Percentiles rank a stretch among this genome's conserved stretches.
phyloP scores from a whole-genome alignment of 768 basidiomycete genomes.

The Boletellus sp. region DNA sequence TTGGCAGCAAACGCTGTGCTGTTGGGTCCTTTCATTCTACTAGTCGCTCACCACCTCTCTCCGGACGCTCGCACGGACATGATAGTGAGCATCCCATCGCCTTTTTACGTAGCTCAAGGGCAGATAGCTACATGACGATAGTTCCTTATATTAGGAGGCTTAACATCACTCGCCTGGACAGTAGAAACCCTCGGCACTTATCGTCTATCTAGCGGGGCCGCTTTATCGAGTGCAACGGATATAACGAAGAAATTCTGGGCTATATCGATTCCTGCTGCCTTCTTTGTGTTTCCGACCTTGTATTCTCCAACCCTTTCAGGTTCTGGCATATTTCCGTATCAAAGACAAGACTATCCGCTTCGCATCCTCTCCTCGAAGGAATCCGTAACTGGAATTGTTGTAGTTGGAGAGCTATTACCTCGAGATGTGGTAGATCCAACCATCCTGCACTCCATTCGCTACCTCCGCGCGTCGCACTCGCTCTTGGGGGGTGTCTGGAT shows the following conservation, averaged over 20 bases:
- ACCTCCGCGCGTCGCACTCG: slow-evolving; percentile 62
- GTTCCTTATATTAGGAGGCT: slow-evolving; percentile 26
- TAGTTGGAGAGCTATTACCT: slow-evolving; percentile 70
- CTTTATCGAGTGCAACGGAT: background rate
- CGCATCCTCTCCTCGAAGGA: slow-evolving; percentile 63
- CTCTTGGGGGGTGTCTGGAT: slow-evolving; percentile 80
- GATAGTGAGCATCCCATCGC: slow-evolving; percentile 15
- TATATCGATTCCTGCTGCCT: slow-evolving; percentile 26
- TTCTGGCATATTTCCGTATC: slow-evolving; percentile 48
- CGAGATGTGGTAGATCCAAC: slow-evolving; percentile 31
- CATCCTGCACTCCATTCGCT: slow-evolving; percentile 49
- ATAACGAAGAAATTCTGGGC: slow-evolving; percentile 9
- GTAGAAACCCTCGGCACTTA: background rate
- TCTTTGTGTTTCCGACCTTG: slow-evolving; percentile 40
- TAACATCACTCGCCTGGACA: slow-evolving; percentile 12
- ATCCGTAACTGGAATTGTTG: slow-evolving; percentile 76
- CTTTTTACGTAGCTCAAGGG: slow-evolving; percentile 2
- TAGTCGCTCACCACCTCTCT: slow-evolving; percentile 12
- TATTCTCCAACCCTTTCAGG: slow-evolving; percentile 56
- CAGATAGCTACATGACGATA: slow-evolving; percentile 1
- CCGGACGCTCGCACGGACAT: slow-evolving; percentile 19
- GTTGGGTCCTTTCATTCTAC: slow-evolving; percentile 19
- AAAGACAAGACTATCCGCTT: slow-evolving; percentile 51
- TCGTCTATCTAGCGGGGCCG: background rate
- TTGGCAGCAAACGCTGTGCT: slow-evolving; percentile 28